Conservation (phyloP, 768 basidiomycete species). For the Xerocomellus intermedius region DNA sequence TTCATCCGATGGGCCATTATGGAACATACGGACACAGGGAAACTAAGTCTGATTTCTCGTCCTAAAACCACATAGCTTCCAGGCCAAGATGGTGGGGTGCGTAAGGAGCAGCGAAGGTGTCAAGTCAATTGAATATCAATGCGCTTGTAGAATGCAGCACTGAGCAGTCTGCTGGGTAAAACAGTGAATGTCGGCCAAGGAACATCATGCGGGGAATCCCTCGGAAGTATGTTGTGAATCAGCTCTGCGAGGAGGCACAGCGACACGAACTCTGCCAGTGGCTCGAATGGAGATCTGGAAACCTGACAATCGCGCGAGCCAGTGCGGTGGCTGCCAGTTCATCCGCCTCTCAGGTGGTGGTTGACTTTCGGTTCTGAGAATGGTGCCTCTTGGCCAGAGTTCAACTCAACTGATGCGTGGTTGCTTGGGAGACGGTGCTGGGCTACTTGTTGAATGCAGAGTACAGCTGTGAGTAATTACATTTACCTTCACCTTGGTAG, state of each 20-base stretch:
- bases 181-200: background rate
- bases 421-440: background rate
- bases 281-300: too few species aligned
- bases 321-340: background rate
- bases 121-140: too few species aligned
- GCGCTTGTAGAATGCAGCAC: background rate
- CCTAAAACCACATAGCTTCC: background rate
- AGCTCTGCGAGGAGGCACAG: background rate
- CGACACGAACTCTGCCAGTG: too few species aligned
- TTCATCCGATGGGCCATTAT: background rate
- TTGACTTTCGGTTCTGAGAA: background rate
- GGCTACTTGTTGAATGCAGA: conserved; percentile 2
- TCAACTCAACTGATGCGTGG: background rate
- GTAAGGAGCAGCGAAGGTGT: too few species aligned
- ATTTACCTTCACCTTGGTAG: conserved; percentile 3
- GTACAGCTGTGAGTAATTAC: conserved; percentile 2
- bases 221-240: background rate
- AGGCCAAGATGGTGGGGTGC: background rate
- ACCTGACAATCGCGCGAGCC: background rate
- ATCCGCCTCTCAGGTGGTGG: background rate
- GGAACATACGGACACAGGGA: background rate
- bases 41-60: background rate
- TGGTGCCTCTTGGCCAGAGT: background rate
- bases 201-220: background rate
- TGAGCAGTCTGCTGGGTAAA: background rate